Percentiles rank a stretch among this genome's conserved stretches.
phyloP scores from a whole-genome alignment of 2,329 filamentous ascomycete species.

The Clarireedia sp. region DNA sequence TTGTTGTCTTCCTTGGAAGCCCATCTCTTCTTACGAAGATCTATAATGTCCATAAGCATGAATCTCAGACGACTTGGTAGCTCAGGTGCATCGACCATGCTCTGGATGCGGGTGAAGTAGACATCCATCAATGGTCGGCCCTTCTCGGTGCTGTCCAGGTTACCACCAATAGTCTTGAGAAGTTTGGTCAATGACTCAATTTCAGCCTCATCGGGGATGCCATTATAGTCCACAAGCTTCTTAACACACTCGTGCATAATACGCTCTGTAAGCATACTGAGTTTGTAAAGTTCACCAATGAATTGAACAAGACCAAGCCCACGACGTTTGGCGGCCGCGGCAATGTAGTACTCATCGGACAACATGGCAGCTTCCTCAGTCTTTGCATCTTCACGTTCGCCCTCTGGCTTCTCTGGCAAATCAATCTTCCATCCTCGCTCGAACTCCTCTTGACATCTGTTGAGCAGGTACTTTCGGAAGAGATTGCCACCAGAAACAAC shows the following conservation, averaged over 20 bases:
- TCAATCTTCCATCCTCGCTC: constrained; percentile 95
- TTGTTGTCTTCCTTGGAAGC: constrained; percentile 82
- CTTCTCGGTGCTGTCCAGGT: constrained; percentile 77
- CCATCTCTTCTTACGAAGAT: constrained; percentile 74
- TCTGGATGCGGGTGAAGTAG: constrained; percentile 85
- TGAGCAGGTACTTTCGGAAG: constrained; percentile 97
- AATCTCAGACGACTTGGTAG: constrained; percentile 85
- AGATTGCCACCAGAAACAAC: constrained; percentile 86
- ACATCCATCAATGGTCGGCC: constrained; percentile 80
- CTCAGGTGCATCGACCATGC: constrained; percentile 70
- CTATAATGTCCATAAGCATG: constrained; percentile 92
- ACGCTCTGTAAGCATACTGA: constrained; percentile 94
- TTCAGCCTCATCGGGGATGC: constrained; percentile 87
- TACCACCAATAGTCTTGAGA: constrained; percentile 81
- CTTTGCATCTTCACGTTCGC: constrained; percentile 45
- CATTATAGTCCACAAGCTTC: constrained; percentile 93
- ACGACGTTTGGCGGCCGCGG: constrained; percentile 88
- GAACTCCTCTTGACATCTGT: constrained; percentile 97
- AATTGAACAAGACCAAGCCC: constrained; percentile 98
- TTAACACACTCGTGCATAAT: constrained; percentile 99
- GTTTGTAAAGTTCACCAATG: constrained; percentile 98
- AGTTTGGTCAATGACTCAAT: constrained; percentile 94
- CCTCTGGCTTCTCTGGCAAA: constrained; percentile 70
- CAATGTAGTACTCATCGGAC: constrained; percentile 93
- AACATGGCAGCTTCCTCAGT: constrained; percentile 70